Base-by-base conservation (phyloP, 441 rosid genomes). In the Eutrema salsugineum region DNA sequence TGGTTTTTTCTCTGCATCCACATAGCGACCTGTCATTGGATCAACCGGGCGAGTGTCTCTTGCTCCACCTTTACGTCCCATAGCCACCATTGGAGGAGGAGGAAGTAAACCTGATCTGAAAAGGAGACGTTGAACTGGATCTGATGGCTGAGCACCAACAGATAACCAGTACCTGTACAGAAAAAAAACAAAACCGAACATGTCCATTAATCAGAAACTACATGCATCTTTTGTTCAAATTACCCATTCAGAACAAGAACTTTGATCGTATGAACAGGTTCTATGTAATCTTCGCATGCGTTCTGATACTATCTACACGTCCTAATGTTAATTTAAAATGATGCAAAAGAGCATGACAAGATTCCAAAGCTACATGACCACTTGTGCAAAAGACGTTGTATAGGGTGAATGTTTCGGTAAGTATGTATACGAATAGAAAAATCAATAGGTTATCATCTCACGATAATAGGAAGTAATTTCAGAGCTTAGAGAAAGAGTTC, bases 111-210 rank as follows among this genome's bases (percentile, higher is more conserved):
- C 97, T 16, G 98, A 86, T 73, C 97, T 83, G 83, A 90, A 94
- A 43, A 94, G 92, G 49, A 94, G 82, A 50, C 80, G 87, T 49
- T 91, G 89, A 66, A 91, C 95, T 0, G 96, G 97, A 11, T 94
- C 93, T 12, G 97, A 89, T 53, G 97, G 83, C 83, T 90, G 97
- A 64, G 97, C 99, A 71, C 97, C 99, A 56, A 94, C 97, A 5
- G 99, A 91, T 61, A 91, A 73, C 97, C 97, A 94, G 71, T 91
- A 91, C 85, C 97, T 94, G 73, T 39, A 76, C 50, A 35, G 0
- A 0, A 9, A 2, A 7, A 16, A 14, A 16, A 19, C 35, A 9
- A n/a, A 1, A 0, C 43, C 1, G 0, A 51, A 69, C 5, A 28
- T 4, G 32, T 15, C 28, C 22, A 17, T 68, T 35, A 15, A 16